Evolutionary conservation across 2,329 filamentous ascomycete genomes (phyloP), one percentile per base, ranked within the genome.

Genomic region (Cladophialophora bantiana): DNA sequence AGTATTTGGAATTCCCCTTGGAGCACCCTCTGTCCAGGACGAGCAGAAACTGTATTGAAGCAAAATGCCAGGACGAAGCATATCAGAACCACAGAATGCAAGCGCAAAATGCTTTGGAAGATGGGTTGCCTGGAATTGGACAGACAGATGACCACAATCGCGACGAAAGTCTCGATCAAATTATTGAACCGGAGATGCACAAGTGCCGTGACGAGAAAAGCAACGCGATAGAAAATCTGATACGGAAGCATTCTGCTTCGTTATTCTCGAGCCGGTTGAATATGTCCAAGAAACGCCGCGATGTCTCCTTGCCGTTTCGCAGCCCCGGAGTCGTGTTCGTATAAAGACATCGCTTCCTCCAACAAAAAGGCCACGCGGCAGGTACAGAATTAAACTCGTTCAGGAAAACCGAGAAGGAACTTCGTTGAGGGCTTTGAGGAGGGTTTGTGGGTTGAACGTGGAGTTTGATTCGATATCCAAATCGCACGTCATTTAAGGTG

Each of bases 131-230:
- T 48, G 1, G 60, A 26, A 53, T 66, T 57, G 20, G 66, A 64
- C 20, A 67, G 32, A 58, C 68, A 68, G 12, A 36, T 31, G 18
- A 20, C 31, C 35, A 34, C 61, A 3, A 62, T 53, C 9, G 32
- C 38, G 15, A 40, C 18, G n/a, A 54, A 31, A 5, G 58, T 59
- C 15, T 54, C 54, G 40, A 70, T 36, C 20, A 70, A 42, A 40
- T 70, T 55, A 60, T 66, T 70, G 58, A 66, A 70, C 5, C 34
- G 59, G 3, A 70, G 59, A 63, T 70, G 62, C 4, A 68, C n/a
- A 12, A 68, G 18, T 12, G 62, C 66, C 18, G 66, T 64, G 15
- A 64, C 54, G n/a, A 70, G 40, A 36, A 64, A 68, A 32, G 68
- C 59, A 38, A 68, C 45, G 7, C 54, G 56, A 38, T 62, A 59